Evolutionary conservation across 1,284 basidiomycete species (phyloP).

Genomic region (Tylopilus sp.): DNA sequence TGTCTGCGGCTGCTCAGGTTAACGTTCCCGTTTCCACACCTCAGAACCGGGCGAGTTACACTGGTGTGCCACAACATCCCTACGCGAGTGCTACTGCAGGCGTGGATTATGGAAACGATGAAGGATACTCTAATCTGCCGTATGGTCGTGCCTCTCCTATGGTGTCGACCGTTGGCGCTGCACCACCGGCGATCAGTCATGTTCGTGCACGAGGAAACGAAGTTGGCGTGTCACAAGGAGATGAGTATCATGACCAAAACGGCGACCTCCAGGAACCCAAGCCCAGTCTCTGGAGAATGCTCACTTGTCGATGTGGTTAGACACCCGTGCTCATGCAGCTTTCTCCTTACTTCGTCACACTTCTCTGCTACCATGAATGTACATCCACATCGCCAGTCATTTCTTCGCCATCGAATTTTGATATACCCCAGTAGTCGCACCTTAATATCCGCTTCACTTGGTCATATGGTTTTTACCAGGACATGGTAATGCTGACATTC

Average conservation of each 20-base stretch:
- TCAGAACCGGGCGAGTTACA: slow-evolving; percentile 44
- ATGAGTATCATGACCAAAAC: slow-evolving; percentile 56
- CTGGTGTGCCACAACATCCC: slow-evolving; percentile 51
- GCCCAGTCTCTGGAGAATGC: slow-evolving; percentile 57
- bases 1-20: slow-evolving; percentile 70
- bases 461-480: slow-evolving; percentile 33
- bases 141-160: slow-evolving; percentile 74
- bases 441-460: slow-evolving; percentile 37
- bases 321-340: slow-evolving; percentile 3
- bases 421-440: slow-evolving; percentile 36
- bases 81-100: slow-evolving; percentile 56
- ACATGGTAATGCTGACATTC: slow-evolving; percentile 29
- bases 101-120: slow-evolving; percentile 53
- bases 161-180: slow-evolving; percentile 62
- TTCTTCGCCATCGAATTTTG: slow-evolving; percentile 28
- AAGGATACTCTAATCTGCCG: slow-evolving; percentile 46
- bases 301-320: slow-evolving; percentile 74
- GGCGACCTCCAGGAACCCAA: slow-evolving; percentile 52
- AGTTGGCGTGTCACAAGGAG: slow-evolving; percentile 58
- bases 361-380: slow-evolving; percentile 24
- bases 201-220: slow-evolving; percentile 66
- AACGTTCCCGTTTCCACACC: slow-evolving; percentile 61
- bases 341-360: slow-evolving; percentile 20
- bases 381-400: slow-evolving; percentile 26
- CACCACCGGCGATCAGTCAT: slow-evolving; percentile 66